These are phyloP conservation scores for Chrysanthemum seticuspe DNA, from an alignment of 129 eudicot species.

Conservation along the genomic window DNA sequence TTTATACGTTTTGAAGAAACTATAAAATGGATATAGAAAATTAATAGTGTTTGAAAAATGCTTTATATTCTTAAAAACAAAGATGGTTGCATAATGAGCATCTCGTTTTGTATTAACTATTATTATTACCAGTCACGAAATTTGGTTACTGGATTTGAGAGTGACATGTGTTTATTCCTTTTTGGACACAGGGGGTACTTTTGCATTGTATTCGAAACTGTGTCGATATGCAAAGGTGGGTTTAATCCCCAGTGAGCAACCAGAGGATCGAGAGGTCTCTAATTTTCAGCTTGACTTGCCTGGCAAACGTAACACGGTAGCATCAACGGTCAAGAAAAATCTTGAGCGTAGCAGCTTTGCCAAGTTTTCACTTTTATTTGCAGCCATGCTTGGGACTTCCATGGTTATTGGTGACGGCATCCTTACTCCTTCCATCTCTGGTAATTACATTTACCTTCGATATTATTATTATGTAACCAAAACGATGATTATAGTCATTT, in stretches of 20 bases:
- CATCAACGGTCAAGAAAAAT: slow-evolving; percentile 48
- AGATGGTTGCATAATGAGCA: no score
- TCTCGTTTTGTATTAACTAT: no score
- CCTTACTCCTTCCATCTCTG: slow-evolving; percentile 82
- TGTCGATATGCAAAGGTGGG: slow-evolving; percentile 79
- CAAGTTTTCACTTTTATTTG: slow-evolving; percentile 50
- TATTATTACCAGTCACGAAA: no score
- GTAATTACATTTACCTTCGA: slow-evolving; percentile 18
- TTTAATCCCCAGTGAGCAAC: slow-evolving; percentile 63
- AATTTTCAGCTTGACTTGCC: slow-evolving; percentile 56
- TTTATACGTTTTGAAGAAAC: no score
- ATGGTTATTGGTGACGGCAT: slow-evolving; percentile 85
- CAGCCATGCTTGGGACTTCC: slow-evolving; percentile 77
- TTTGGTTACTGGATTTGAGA: no score
- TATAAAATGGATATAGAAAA: no score
- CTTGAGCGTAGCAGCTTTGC: slow-evolving; percentile 58
- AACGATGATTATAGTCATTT: no score
- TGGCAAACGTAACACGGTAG: slow-evolving; percentile 29
- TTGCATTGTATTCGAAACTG: slow-evolving; percentile 72
- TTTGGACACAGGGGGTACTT: slow-evolving; percentile 65
- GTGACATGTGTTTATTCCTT: not conserved
- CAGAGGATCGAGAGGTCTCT: slow-evolving; percentile 60
- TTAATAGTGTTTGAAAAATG: no score
- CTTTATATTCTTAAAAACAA: no score
- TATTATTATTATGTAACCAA: not conserved